Evolutionary conservation across 2,329 filamentous ascomycete species (phyloP).

Genomic region (Scopulariopsis brevicaulis): DNA sequence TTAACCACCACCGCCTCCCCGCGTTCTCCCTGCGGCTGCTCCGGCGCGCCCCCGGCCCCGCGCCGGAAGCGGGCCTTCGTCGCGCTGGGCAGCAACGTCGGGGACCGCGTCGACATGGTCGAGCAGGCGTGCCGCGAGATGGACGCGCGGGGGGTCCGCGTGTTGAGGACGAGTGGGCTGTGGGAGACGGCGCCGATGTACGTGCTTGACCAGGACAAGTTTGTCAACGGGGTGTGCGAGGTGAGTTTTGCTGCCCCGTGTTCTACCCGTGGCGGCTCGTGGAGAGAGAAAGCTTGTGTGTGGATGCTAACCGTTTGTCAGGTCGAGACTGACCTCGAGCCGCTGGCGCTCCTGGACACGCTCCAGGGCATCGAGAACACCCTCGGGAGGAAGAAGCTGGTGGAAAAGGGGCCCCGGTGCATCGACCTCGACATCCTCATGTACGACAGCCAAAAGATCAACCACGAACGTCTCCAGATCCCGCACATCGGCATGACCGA

Average conservation of each 20-base stretch:
- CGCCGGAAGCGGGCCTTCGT: conserved; percentile 54
- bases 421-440: conserved; percentile 91
- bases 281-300: neutral
- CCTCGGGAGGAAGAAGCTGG: conserved; percentile 69
- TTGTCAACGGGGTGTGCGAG: conserved; percentile 89
- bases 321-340: conserved; percentile 70
- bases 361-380: conserved; percentile 75
- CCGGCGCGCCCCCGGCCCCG: conserved; percentile 9
- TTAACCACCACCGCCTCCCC: neutral
- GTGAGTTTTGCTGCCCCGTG: conserved; percentile 34
- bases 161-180: conserved; percentile 73
- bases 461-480: conserved; percentile 64
- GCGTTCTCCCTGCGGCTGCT: conserved; percentile 19
- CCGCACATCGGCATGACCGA: conserved; percentile 81
- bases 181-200: conserved; percentile 99
- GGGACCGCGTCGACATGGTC: conserved; percentile 74
- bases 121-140: conserved; percentile 74
- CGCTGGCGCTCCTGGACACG: conserved; percentile 64
- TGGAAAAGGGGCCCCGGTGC: conserved; percentile 89
- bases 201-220: conserved; percentile 74
- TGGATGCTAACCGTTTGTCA: conserved; percentile 22
- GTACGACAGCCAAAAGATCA: conserved; percentile 57
- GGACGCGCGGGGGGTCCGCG: conserved; percentile 57
- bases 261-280: conserved; percentile 2
- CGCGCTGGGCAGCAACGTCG: conserved; percentile 86